Evolutionary conservation across 768 basidiomycete species (phyloP).

Genomic region (Inosperma sp.): DNA sequence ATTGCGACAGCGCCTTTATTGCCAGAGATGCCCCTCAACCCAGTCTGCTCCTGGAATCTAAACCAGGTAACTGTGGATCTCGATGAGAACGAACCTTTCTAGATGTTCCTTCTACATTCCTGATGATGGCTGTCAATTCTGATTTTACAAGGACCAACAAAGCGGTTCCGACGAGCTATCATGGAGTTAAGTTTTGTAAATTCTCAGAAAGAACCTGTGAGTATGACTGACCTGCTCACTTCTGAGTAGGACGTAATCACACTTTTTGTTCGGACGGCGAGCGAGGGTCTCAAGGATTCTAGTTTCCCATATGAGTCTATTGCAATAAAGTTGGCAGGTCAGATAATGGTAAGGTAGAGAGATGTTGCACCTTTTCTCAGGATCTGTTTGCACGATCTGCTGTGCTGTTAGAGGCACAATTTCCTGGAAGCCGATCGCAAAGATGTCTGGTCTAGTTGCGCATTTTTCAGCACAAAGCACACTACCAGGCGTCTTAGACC

Average conservation of each 20-base stretch:
- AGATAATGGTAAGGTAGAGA: not conserved
- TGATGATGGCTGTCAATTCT: slow-evolving; percentile 70
- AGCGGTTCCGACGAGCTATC: slow-evolving; percentile 92
- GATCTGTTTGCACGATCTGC: slow-evolving; percentile 94
- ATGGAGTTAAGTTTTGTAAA: slow-evolving; percentile 12
- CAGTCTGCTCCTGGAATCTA: slow-evolving; percentile 49
- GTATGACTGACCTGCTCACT: slow-evolving; percentile 73
- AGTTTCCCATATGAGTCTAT: slow-evolving; percentile 81
- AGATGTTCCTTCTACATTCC: slow-evolving; percentile 87
- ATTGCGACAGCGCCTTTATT: slow-evolving; percentile 97
- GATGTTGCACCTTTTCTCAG: slow-evolving; percentile 67
- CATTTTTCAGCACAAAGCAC: slow-evolving; percentile 13
- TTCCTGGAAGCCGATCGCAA: slow-evolving; percentile 92
- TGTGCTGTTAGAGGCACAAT: slow-evolving; percentile 97
- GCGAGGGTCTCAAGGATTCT: slow-evolving; percentile 78
- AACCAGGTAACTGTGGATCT: not conserved
- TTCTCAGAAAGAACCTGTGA: slow-evolving; percentile 3
- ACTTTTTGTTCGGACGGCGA: slow-evolving; percentile 58
- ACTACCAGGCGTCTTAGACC: slow-evolving; percentile 18
- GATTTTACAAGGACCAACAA: slow-evolving; percentile 80
- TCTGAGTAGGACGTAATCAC: slow-evolving; percentile 78
- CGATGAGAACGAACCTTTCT: slow-evolving; percentile 60
- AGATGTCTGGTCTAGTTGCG: slow-evolving; percentile 70
- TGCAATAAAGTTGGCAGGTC: slow-evolving; percentile 2
- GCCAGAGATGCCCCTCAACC: slow-evolving; percentile 88